Base-by-base conservation (phyloP, 306 rosid species). In the Corylus heterophylla region DNA sequence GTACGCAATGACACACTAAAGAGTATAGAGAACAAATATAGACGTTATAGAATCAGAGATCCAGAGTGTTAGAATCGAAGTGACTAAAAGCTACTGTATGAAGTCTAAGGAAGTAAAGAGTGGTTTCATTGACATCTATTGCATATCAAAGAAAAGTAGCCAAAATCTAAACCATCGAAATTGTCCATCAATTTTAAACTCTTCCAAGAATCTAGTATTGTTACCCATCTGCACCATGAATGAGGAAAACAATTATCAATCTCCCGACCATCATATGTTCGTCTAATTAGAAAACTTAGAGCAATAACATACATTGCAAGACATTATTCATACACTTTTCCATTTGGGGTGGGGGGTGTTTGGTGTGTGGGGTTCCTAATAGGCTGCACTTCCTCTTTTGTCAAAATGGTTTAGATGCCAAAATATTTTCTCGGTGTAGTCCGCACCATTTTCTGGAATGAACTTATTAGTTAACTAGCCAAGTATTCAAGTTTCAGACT, bases 121-220 rank as follows among this genome's bases (percentile, higher is more conserved):
- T 16, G 22, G 71, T 35, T 37, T 5, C n/a, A 66, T 35, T 35
- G 49, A 3, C 71, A 66, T 66, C 25, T 66, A 42, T 72, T 62
- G 47, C 52, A 47, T 8, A 64, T 62, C 48, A 49, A 62, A 44
- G 52, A 80, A 44, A 10, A 80, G 54, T 62, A 52, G 12, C 48
- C 55, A 54, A 35, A 20, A 45, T 31, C 54, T 13, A 6, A 61
- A 73, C 63, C 35, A 47, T n/a, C 17, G 62, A 47, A 64, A 18
- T 71, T 45, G 58, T 47, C 45, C 47, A 62, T 71, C 78, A 71
- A 68, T 25, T 54, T 22, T 72, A 81, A 2, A 39, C 16, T 76
- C 56, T 76, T n/a, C 78, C 27, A 22, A 7, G 12, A 74, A 77
- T 22, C 47, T 64, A 47, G 47, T 6, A 64, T 64, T 16, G 1